Base-by-base conservation (phyloP, 192 early-diverging fungal genomes). In the Umbelopsis sp. region DNA sequence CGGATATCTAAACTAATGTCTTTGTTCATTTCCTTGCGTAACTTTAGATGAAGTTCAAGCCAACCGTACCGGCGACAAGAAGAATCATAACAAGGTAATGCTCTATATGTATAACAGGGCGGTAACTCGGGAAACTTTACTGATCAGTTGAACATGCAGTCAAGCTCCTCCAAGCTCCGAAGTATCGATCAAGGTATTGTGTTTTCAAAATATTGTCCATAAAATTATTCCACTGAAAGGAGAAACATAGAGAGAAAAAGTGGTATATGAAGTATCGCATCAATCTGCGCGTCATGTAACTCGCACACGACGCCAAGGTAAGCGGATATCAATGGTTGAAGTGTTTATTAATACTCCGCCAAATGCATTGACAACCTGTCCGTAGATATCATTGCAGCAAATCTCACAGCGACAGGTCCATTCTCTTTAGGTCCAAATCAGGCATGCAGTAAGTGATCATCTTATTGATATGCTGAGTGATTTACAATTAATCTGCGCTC, bases 221-320 rank as follows among this genome's bases (percentile, higher is more conserved):
- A 2, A 61, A 16, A 4, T 35, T n/a, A 11, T 7, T 11, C 55
- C 15, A 27, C 13, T 35, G 15, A 61, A 13, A 18, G 9, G 1
- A 12, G 13, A 8, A 16, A 16, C 6, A 35, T 6, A 35, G 12
- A 18, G 12, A 30, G 30, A 61, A 12, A 13, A 61, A 12, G 18
- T 12, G 0, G 30, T 3, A 13, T 3, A 0, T 30, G 1, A 11
- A 15, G 30, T 33, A 16, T 18, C 18, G 27, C 33, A n/a, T 35
- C 55, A 27, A 61, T 5, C 2, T 27, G 6, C 55, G 13, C 0
- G 33, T 10, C 5, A 23, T 25, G n/a, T 11, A 8, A 37, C 4
- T 5, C 55, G 27, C n/a, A 61, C 30, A 35, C 55, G 55, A 11
- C 55, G 55, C 35, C 55, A 61, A 61, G 55, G 55, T 61, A 61